Percentiles rank a stretch among this genome's conserved stretches.
Conservation (phyloP, 805 yeast species). For the Metschnikowia amazonensis region DNA sequence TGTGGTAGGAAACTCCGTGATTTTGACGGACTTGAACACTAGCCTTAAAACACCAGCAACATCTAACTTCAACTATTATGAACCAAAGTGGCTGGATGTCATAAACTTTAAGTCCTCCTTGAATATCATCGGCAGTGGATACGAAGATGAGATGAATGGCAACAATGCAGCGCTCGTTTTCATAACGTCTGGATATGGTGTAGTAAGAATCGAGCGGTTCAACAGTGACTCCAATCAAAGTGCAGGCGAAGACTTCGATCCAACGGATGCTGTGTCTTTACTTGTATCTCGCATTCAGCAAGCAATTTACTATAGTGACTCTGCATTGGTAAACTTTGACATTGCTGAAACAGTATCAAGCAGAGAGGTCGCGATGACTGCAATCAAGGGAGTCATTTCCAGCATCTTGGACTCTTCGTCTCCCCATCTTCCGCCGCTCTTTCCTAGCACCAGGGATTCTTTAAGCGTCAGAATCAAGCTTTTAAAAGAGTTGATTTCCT, state of each 20-base stretch:
- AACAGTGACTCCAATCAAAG: conserved; percentile 12
- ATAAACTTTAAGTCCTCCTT: conserved; percentile 53
- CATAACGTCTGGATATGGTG: conserved; percentile 56
- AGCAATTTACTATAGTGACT: conserved; percentile 63
- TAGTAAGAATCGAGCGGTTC: conserved; percentile 54
- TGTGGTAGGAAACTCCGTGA: conserved; percentile 55
- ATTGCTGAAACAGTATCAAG: conserved; percentile 37
- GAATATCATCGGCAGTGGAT: conserved; percentile 56
- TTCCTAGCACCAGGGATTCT: conserved; percentile 49
- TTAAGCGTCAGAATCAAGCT: conserved; percentile 47
- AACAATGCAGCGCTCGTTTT: conserved; percentile 44
- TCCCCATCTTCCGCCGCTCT: conserved; percentile 50
- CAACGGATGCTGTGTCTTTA: conserved; percentile 26
- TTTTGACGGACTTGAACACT: conserved; percentile 57
- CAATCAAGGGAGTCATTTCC: conserved; percentile 47
- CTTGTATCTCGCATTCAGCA: conserved; percentile 78
- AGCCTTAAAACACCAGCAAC: conserved; percentile 23
- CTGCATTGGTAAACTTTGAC: conserved; percentile 44
- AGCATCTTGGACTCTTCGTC: conserved; percentile 60
- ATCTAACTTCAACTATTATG: conserved; percentile 26
- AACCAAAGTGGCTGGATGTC: conserved; percentile 78
- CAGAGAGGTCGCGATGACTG: conserved; percentile 17
- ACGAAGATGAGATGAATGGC: conserved; percentile 37
- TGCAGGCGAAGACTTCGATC: conserved; percentile 19
- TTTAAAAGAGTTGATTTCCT: conserved; percentile 43